phyloP scores from a whole-genome alignment of 1,284 basidiomycete genomes.

The Pseudozyma sp. region DNA sequence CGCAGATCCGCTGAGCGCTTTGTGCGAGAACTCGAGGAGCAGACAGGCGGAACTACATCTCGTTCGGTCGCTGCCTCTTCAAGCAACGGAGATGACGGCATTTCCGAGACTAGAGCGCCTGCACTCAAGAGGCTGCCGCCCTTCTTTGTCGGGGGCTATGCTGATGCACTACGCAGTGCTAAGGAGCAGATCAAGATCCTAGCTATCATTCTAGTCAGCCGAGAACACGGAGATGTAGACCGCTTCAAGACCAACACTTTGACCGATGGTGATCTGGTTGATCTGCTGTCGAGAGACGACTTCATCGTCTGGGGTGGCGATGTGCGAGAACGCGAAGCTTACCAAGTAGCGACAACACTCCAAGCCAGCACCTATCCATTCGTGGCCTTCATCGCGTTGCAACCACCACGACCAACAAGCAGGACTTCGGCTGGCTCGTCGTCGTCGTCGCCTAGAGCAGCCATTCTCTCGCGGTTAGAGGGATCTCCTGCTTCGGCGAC shows the following conservation, averaged over 20 bases:
- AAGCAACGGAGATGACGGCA: neutral
- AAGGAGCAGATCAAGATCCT: conserved; percentile 80
- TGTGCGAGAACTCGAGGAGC: conserved; percentile 45
- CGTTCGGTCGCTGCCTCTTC: conserved; percentile 1
- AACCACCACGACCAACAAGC: conserved; percentile 73
- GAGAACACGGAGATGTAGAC: conserved; percentile 87
- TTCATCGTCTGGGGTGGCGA: conserved; percentile 87
- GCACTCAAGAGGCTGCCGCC: conserved; percentile 41
- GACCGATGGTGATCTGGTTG: conserved; percentile 78
- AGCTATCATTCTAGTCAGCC: conserved; percentile 85
- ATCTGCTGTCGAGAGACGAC: conserved; percentile 77
- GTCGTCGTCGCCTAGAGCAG: conserved; percentile 40
- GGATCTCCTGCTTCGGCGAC: conserved; percentile 52
- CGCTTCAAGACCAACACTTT: conserved; percentile 88
- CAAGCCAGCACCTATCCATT: conserved; percentile 92
- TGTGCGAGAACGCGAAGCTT: conserved; percentile 82
- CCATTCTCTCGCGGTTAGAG: conserved; percentile 58
- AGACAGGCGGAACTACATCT: conserved; percentile 31
- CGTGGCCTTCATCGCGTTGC: conserved; percentile 87
- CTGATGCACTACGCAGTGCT: conserved; percentile 79
- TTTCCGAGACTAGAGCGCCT: conserved; percentile 16
- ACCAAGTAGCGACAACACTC: conserved; percentile 85
- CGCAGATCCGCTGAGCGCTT: conserved; percentile 36
- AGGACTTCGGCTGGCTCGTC: conserved; percentile 12
- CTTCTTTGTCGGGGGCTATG: conserved; percentile 84